Evolutionary conservation across 345 rosid species (phyloP).

Genomic region (Eucalyptus dawsonii): DNA sequence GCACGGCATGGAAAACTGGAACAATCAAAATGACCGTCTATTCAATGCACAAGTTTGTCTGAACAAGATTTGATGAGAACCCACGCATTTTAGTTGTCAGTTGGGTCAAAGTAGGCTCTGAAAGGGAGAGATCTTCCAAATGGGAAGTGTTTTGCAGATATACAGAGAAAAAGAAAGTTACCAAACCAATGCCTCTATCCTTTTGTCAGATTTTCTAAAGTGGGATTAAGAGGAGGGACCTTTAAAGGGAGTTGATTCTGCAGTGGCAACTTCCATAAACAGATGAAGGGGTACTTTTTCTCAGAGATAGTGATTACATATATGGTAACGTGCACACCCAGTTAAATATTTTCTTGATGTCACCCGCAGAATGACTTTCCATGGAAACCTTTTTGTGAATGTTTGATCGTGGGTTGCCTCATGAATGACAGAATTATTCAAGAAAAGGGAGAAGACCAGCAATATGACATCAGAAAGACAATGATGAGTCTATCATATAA

Average conservation of each 20-base stretch:
- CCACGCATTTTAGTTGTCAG: background rate
- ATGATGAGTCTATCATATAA: background rate
- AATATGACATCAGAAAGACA: background rate
- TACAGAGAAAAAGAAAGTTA: background rate
- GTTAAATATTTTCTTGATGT: background rate
- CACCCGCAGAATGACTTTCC: background rate
- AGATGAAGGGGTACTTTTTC: background rate
- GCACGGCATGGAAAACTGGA: background rate
- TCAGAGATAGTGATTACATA: background rate
- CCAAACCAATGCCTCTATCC: background rate
- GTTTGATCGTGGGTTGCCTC: background rate
- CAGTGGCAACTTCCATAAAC: background rate
- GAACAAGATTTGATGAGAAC: background rate
- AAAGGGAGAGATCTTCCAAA: background rate
- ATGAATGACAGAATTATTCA: background rate
- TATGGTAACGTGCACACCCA: background rate
- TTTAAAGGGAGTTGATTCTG: background rate
- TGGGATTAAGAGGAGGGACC: background rate
- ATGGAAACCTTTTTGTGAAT: background rate
- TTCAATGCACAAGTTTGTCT: background rate
- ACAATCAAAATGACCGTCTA: background rate
- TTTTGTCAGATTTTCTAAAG: background rate
- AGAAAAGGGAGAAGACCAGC: background rate
- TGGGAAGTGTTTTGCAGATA: background rate
- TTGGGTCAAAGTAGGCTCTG: background rate